Base-by-base conservation (phyloP, 2,329 filamentous ascomycete genomes). In the Botryosphaeria agaves region DNA sequence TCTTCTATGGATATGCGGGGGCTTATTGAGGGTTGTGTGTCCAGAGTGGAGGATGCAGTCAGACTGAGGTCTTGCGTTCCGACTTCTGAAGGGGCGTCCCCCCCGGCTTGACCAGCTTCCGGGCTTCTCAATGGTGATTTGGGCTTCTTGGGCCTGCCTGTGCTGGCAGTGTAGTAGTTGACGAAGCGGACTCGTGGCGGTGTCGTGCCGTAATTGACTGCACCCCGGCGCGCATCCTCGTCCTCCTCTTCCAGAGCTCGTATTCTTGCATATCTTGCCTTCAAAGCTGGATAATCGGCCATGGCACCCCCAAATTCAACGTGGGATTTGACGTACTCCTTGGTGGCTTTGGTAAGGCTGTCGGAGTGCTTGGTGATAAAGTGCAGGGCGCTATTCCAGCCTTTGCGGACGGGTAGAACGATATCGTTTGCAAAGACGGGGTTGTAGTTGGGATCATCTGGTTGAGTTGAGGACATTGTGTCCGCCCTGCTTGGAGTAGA, bases 121-220 rank as follows among this genome's bases (percentile, higher is more conserved):
- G 4, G n/a, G 11, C 7, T 23, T 18, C 40, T 36, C 14, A 44
- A 45, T 15, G 54, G 52, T 41, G 78, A 47, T 34, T 56, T 56
- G 5, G 51, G 48, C 38, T 53, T 56, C 42, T 61, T 84, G 2
- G 66, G 64, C 34, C 71, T 64, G 3, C 84, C 84, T 7, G 77
- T 76, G 39, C 79, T 84, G n/a, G 79, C 68, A 1, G 84, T 92
- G 47, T 87, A 93, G 49, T 92, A 93, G 47, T 93, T 93, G 34
- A 82, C 64, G 43, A 93, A 93, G 11, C 83, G 67, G 7, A 89
- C 69, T 31, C 76, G 62, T 2, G 60, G 56, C 2, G 57, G 56
- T 38, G 36, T 42, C n/a, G 39, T 48, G 9, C 32, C 35, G 9
- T 32, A 29, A 18, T 39, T 34, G 1, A 45, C 51, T 26, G 40